Base-by-base conservation (phyloP, 2,329 filamentous ascomycete species). In the Didymella pomorum region DNA sequence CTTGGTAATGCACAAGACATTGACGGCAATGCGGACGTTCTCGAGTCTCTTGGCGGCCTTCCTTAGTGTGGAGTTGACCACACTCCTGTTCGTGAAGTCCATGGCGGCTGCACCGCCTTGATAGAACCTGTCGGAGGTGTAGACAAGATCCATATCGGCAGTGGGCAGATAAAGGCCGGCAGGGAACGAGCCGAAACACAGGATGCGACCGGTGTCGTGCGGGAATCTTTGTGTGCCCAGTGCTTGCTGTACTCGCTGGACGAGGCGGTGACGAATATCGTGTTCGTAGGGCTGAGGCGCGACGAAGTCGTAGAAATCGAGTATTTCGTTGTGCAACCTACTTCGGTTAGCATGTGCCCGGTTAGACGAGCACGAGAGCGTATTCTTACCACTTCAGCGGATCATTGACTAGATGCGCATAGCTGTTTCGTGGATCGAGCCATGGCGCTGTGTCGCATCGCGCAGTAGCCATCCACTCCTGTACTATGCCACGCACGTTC, bases 91-190 rank as follows among this genome's bases (percentile, higher is more conserved):
- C 9, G 53, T 56, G 20, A 63, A 50, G 25, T 70, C 67, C 33
- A 72, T 56, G 3, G 63, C 58, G 41, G 64, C 79, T 79, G 58
- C 84, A 74, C 9, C 79, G 70, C 84, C 85, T 3, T 83, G 80
- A 9, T 79, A 74, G 62, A 87, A 81, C 63, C 86, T 92, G 25
- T 81, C 80, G 1, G 88, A 89, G 49, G 93, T 86, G 51, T 95
- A 84, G 2, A 97, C 95, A 46, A 99, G 82, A 73, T 99, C 95
- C 88, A 99, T 96, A 73, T 99, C 95, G 16, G 91, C 92, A 1
- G 90, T 88, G 7, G 89, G 89, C 10, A 92, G 80, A 71, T 91
- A 91, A 7, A 86, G 70, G 9, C 91, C 92, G 3, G 92, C 92
- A 66, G 92, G 93, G 77, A 93, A 99, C 0, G 95, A 98, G n/a